A percentile compares a stretch with the other conserved stretches of the same genome.
Evolutionary conservation across 108 stramenopile genomes (phyloP).

Genomic region (Cyclotella cryptica): DNA sequence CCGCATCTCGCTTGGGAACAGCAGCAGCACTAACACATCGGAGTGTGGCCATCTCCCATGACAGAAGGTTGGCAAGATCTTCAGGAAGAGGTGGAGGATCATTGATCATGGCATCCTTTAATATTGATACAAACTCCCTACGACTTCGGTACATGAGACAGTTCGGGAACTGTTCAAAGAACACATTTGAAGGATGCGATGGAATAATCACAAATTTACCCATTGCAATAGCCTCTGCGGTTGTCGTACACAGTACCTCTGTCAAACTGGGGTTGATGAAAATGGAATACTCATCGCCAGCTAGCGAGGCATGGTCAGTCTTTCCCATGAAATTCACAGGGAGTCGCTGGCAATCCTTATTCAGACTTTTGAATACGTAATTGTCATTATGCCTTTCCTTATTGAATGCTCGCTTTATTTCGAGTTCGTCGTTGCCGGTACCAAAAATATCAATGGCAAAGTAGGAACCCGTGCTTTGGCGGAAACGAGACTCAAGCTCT

Average conservation of each 20-base stretch:
- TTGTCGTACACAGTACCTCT: slow-evolving; percentile 89
- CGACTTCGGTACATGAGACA: slow-evolving; percentile 68
- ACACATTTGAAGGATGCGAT: slow-evolving; percentile 75
- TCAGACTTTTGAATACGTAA: slow-evolving; percentile 25
- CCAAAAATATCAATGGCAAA: slow-evolving; percentile 81
- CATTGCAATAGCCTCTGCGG: slow-evolving; percentile 90
- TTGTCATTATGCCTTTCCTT: slow-evolving; percentile 9
- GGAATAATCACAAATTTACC: slow-evolving; percentile 84
- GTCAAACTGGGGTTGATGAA: slow-evolving; percentile 81
- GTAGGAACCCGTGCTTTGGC: slow-evolving; percentile 59
- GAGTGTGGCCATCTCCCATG: slow-evolving; percentile 82
- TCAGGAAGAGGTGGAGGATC: slow-evolving; percentile 54
- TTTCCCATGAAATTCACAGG: slow-evolving; percentile 73
- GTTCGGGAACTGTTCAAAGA: slow-evolving; percentile 79
- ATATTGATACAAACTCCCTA: slow-evolving; percentile 56
- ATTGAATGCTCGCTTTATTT: slow-evolving; percentile 68
- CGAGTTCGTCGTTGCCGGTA: slow-evolving; percentile 70
- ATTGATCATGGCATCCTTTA: slow-evolving; percentile 64
- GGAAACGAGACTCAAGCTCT: slow-evolving; percentile 58
- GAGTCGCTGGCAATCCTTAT: slow-evolving; percentile 44
- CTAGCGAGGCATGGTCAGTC: slow-evolving; percentile 64
- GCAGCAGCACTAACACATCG: slow-evolving; percentile 64
- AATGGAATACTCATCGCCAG: slow-evolving; percentile 64
- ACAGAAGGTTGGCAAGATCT: slow-evolving; percentile 47
- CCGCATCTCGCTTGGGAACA: slow-evolving; percentile 62